These are phyloP conservation scores for Eucalyptus albens DNA, from an alignment of 345 rosid species.

Conservation along the genomic window DNA sequence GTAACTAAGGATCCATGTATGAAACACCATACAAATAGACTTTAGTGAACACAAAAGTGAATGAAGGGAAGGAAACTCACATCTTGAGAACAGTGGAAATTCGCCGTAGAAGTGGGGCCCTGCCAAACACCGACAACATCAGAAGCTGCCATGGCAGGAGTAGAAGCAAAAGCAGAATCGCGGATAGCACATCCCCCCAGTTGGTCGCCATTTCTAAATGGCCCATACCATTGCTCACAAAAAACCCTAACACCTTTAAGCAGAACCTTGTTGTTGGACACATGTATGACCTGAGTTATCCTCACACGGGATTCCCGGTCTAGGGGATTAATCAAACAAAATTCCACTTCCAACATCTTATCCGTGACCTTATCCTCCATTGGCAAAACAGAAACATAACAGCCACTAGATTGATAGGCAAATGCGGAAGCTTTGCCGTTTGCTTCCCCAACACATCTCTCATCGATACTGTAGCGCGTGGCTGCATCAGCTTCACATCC, in stretches of 20 bases:
- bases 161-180: conserved; percentile 77
- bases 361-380: neutral
- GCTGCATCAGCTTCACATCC: conserved; percentile 99
- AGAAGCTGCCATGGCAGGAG: conserved; percentile 42
- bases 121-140: conserved; percentile 48
- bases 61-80: conserved; percentile 18
- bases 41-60: neutral
- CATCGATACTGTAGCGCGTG: conserved; percentile 47
- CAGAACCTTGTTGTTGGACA: conserved; percentile 13
- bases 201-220: conserved; percentile 79
- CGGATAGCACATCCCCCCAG: conserved; percentile 81
- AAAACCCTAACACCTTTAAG: conserved; percentile 47
- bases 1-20: neutral
- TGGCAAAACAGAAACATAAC: conserved; percentile 73
- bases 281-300: conserved; percentile 37
- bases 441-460: conserved; percentile 26
- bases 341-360: conserved; percentile 50
- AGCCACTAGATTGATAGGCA: conserved; percentile 64
- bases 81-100: conserved; percentile 13
- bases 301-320: conserved; percentile 82
- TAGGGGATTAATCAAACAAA: conserved; percentile 69
- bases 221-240: conserved; percentile 82
- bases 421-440: conserved; percentile 30
- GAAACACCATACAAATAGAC: neutral
- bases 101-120: conserved; percentile 33